Base-by-base conservation (phyloP, 345 rosid genomes). In the Salix exigua region DNA sequence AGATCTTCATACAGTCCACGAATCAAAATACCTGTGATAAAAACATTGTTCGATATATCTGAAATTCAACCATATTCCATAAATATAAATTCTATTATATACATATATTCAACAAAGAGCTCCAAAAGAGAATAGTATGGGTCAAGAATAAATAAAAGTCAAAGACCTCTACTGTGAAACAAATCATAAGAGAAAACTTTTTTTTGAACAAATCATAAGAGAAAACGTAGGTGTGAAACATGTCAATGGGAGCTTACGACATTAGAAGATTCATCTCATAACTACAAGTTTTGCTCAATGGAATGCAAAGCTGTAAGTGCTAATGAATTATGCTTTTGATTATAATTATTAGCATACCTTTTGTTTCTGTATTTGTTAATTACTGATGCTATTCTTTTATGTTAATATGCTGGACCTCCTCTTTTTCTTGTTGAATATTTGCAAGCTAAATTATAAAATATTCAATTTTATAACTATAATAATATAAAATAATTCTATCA, bases 1-100 rank as follows among this genome's bases (percentile, higher is more conserved):
- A 77, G 4, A 64, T 75, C 75, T 71, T 77, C 75, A 6, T 25
- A n/a, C 18, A 8, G 38, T 61, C 21, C 75, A 17, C 75, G 53
- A 53, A 26, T 72, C 44, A 14, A 14, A 1, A 28, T 23, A 14
- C 23, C 18, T 40, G 28, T 23, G 17, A 5, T 46, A 23, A 25
- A 19, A n/a, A 69, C 46, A 69, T 6, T 46, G 53, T 7, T 26
- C 30, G 60, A 42, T 16, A 18, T 69, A 46, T 11, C 35, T 7
- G 72, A 69, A 5, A 46, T 69, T 37, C 72, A 69, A 23, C 53
- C 55, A 6, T 69, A 69, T 69, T 40, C 55, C 16, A 69, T 69
- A 1, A 44, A 69, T 17, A 23, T 5, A 1, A 17, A 17, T 4
- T 31, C 7, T 31, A 31, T 65, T 28, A 17, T 65, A 31, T 65